These are phyloP conservation scores for Ambrosiella cleistominuta DNA, from an alignment of 2,329 filamentous ascomycete genomes.

Conservation along the genomic window DNA sequence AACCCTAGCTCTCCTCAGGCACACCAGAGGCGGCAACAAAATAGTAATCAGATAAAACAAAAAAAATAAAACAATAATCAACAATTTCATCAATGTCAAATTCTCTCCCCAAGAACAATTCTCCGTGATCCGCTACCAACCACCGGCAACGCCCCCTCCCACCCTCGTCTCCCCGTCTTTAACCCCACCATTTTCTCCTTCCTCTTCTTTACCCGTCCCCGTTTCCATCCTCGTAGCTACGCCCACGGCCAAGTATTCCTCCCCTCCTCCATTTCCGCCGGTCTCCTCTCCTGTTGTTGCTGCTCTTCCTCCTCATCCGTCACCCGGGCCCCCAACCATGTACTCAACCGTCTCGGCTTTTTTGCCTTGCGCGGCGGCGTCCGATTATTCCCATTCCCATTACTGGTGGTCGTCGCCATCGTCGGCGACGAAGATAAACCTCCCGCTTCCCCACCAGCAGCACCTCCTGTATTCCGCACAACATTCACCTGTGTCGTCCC, in stretches of 20 bases:
- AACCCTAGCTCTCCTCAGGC: no score
- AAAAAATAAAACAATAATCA: not conserved
- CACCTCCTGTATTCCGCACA: not conserved
- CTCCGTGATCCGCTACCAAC: not conserved
- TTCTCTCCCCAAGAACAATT: not conserved
- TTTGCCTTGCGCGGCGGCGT: not conserved
- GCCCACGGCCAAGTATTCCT: not conserved
- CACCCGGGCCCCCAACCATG: not conserved
- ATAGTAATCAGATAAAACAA: not conserved
- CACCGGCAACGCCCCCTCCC: not conserved
- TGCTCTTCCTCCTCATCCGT: not conserved
- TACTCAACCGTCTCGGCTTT: not conserved
- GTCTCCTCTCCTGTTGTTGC: not conserved
- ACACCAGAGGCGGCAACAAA: not conserved
- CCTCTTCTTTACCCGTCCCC: not conserved
- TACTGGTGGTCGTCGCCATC: not conserved
- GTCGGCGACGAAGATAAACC: not conserved
- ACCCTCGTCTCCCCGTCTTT: not conserved
- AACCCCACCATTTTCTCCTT: not conserved
- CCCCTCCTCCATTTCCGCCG: not conserved
- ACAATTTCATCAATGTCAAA: not conserved
- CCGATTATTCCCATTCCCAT: not conserved
- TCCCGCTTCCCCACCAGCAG: not conserved
- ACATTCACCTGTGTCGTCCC: not conserved
- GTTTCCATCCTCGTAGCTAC: not conserved